Percentiles rank a stretch among this genome's conserved stretches.
Conservation (phyloP, 1,284 basidiomycete species). For the Sutorius eximius region DNA sequence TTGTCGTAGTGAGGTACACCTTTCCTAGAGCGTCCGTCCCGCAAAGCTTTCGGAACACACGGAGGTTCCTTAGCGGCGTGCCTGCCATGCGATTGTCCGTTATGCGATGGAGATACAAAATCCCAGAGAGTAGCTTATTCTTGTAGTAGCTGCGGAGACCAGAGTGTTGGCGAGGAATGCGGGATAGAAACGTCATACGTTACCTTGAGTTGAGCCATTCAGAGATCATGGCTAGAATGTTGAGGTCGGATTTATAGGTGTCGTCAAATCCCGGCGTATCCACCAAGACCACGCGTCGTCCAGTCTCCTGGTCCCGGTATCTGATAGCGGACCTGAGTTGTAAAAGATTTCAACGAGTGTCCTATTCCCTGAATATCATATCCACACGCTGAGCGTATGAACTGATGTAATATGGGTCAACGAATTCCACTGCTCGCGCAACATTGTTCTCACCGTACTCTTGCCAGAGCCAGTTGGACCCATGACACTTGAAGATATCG, state of each 20-base stretch:
- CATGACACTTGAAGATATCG: conserved; percentile 18
- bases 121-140: conserved; percentile 38
- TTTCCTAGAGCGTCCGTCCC: neutral
- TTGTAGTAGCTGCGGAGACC: conserved; percentile 32
- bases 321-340: conserved; percentile 13
- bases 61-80: conserved; percentile 42
- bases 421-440: no score
- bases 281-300: conserved; percentile 14
- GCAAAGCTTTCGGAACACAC: conserved; percentile 7
- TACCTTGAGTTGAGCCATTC: conserved; percentile 27
- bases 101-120: conserved; percentile 53
- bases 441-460: conserved; percentile 13
- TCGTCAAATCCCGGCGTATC: conserved; percentile 24
- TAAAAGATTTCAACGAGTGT: conserved; percentile 16
- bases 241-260: conserved; percentile 21
- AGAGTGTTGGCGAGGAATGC: neutral
- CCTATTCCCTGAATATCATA: conserved; percentile 3
- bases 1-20: conserved; percentile 17
- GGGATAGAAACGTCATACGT: neutral
- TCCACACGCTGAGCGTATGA: conserved; percentile 25
- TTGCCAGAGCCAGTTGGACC: conserved; percentile 14
- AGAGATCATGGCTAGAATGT: conserved; percentile 26
- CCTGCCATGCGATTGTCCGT: conserved; percentile 46
- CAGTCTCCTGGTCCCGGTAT: conserved; percentile 7
- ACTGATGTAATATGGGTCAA: conserved; percentile 15